A percentile compares a stretch with the other conserved stretches of the same genome.
phyloP scores from a whole-genome alignment of 192 early-diverging fungal species.

The Rhizophagus sp. region DNA sequence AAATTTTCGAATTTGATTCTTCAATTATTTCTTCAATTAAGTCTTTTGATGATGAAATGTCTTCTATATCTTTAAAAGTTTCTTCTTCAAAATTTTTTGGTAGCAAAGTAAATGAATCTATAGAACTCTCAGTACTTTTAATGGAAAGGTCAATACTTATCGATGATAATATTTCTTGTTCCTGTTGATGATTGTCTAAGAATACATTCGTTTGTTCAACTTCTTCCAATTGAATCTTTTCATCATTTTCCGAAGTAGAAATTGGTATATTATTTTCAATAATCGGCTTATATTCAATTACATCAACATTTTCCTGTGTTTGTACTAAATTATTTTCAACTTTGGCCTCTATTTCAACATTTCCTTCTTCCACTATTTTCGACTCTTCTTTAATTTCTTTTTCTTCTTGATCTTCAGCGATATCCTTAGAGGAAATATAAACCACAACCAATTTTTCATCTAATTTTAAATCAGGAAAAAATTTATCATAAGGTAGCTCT shows the following conservation, averaged over 20 bases:
- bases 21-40: background rate
- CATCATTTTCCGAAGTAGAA: too few relatives aligned
- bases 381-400: conserved; percentile 1
- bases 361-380: background rate
- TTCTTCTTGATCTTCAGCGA: background rate
- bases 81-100: background rate
- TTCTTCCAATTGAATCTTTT: background rate
- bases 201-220: background rate
- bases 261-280: conserved; percentile 15
- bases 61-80: background rate
- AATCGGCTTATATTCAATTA: background rate
- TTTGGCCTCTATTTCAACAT: conserved; percentile 3
- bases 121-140: background rate
- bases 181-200: conserved; percentile 15
- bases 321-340: background rate
- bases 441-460: background rate
- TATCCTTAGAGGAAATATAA: background rate
- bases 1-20: background rate
- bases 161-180: conserved; percentile 29
- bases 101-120: background rate
- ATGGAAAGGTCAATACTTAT: background rate
- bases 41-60: background rate
- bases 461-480: background rate
- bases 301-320: background rate
- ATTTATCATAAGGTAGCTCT: background rate